Conservation (phyloP, 2,329 filamentous ascomycete genomes). For the Apiospora sp. region DNA sequence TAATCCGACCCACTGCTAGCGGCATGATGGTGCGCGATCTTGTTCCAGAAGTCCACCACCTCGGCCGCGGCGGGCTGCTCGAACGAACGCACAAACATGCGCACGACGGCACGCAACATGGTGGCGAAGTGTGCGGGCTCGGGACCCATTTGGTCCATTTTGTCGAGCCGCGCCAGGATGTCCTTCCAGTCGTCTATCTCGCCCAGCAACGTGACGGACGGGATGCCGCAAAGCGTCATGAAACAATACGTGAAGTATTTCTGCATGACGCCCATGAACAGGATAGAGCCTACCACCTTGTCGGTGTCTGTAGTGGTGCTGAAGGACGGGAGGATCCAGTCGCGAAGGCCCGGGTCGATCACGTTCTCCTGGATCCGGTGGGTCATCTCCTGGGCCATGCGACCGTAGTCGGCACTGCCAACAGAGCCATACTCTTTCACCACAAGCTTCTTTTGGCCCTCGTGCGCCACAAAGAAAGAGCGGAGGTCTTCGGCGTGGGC, state of each 20-base stretch:
- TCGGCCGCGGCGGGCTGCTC: slow-evolving; percentile 35
- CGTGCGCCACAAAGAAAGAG: slow-evolving; percentile 50
- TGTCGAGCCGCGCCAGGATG: slow-evolving; percentile 27
- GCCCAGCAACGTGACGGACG: slow-evolving; percentile 59
- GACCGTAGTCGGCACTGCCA: slow-evolving; percentile 27
- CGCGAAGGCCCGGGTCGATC: slow-evolving; percentile 38
- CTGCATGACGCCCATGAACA: slow-evolving; percentile 61
- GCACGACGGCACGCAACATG: slow-evolving; percentile 37
- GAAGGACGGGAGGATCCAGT: slow-evolving; percentile 61
- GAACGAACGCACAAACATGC: slow-evolving; percentile 40
- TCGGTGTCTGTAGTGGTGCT: slow-evolving; percentile 57
- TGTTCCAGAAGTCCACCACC: slow-evolving; percentile 39
- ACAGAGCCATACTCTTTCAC: background rate
- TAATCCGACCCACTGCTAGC: slow-evolving; percentile 37
- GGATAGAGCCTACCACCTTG: slow-evolving; percentile 49
- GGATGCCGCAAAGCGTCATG: slow-evolving; percentile 53
- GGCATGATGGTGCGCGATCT: background rate
- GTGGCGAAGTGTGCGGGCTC: slow-evolving; percentile 29
- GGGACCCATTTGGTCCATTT: slow-evolving; percentile 46
- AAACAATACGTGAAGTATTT: slow-evolving; percentile 50
- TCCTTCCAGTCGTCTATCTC: slow-evolving; percentile 50
- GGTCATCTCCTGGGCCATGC: slow-evolving; percentile 37
- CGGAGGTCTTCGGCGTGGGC: slow-evolving; percentile 53
- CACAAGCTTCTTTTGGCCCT: slow-evolving; percentile 43
- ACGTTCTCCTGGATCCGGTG: slow-evolving; percentile 26